A percentile compares a stretch with the other conserved stretches of the same genome.
Evolutionary conservation across 768 basidiomycete species (phyloP).

Genomic region (Punctularia strigosozonata): DNA sequence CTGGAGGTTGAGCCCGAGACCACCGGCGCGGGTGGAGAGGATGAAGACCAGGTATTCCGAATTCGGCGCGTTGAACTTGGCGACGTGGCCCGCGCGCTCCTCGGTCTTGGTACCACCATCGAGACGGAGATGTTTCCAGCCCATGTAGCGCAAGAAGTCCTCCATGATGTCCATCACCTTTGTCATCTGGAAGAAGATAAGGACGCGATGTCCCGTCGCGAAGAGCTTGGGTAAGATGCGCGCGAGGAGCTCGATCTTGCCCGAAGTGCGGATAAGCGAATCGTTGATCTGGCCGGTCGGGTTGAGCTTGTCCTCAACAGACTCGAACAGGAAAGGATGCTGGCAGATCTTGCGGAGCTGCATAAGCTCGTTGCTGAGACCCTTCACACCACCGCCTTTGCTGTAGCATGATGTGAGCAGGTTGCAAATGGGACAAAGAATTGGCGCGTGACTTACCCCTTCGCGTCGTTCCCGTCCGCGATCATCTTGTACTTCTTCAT

Average conservation of each 20-base stretch:
- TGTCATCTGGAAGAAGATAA: constrained; percentile 99
- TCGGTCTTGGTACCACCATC: constrained; percentile 96
- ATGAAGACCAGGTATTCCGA: constrained; percentile 90
- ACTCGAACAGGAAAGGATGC: constrained; percentile 93
- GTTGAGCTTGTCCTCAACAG: constrained; percentile 90
- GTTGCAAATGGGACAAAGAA: background rate
- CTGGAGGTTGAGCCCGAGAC: constrained; percentile 89
- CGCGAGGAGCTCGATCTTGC: constrained; percentile 88
- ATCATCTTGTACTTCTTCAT: constrained; percentile 99
- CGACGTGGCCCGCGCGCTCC: constrained; percentile 80
- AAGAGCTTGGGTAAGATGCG: constrained; percentile 95
- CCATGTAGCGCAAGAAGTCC: constrained; percentile 83
- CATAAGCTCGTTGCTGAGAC: constrained; percentile 91
- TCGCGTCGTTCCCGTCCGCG: constrained; percentile 64
- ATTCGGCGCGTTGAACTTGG: constrained; percentile 78
- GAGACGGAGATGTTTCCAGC: constrained; percentile 81
- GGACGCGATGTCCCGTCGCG: constrained; percentile 80
- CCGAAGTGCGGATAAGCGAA: constrained; percentile 74
- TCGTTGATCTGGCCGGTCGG: constrained; percentile 75
- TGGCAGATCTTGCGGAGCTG: constrained; percentile 97
- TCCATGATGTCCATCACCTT: constrained; percentile 99
- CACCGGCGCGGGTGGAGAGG: constrained; percentile 87
- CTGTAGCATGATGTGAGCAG: constrained; percentile 20
- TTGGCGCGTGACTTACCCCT: constrained; percentile 42
- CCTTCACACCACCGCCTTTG: constrained; percentile 71